Evolutionary conservation across 2,329 filamentous ascomycete genomes (phyloP).

Genomic region (Claviceps pazoutovae): DNA sequence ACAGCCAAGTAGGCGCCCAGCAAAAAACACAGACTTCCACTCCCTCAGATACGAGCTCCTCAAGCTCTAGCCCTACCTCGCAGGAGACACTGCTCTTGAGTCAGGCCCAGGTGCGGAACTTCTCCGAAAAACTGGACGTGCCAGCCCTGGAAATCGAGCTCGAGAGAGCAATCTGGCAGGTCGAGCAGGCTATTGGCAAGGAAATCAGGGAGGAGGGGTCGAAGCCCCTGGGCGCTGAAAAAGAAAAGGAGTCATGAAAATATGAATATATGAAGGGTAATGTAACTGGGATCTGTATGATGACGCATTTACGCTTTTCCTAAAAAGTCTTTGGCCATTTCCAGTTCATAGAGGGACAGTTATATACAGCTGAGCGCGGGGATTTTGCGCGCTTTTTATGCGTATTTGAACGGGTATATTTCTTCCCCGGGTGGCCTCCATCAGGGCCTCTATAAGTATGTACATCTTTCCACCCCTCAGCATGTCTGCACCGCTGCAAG

Average conservation of each 20-base stretch:
- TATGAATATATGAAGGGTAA: not conserved
- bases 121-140: constrained; percentile 49
- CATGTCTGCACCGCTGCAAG: no score
- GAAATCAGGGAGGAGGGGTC: constrained; percentile 9
- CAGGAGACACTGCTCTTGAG: constrained; percentile 29
- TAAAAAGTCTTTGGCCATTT: not conserved
- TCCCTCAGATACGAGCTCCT: not conserved
- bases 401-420: no score
- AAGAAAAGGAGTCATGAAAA: not conserved
- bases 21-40: not conserved
- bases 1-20: constrained; percentile 32
- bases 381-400: no score
- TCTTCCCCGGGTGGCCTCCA: no score
- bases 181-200: constrained; percentile 37
- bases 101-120: constrained; percentile 37
- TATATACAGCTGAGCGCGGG: no score
- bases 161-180: constrained; percentile 63
- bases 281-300: not conserved
- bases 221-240: not conserved
- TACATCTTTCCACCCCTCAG: no score
- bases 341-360: not conserved
- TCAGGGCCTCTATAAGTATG: no score
- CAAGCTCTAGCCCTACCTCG: no score
- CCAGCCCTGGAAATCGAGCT: constrained; percentile 60
- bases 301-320: not conserved